These are phyloP conservation scores for Stygiomarasmius scandens DNA, from an alignment of 1,284 basidiomycete species.

Conservation along the genomic window DNA sequence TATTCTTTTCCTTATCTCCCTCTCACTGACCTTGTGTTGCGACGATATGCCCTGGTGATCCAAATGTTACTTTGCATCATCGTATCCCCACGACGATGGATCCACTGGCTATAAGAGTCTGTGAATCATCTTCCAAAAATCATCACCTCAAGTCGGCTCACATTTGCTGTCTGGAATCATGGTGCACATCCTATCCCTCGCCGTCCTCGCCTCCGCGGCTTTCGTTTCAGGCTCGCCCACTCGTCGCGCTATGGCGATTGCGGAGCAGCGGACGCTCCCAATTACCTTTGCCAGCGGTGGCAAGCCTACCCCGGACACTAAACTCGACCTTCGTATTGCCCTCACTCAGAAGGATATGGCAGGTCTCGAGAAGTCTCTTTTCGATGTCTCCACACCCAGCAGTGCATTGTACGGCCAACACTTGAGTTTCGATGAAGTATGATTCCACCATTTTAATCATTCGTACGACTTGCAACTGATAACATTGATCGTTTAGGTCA, in stretches of 20 bases:
- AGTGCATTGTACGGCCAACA: conserved; percentile 33
- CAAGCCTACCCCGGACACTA: conserved; percentile 8
- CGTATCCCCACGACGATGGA: neutral
- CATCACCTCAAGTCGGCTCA: neutral
- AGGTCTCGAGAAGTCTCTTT: conserved; percentile 37
- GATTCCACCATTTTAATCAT: neutral
- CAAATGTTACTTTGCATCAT: neutral
- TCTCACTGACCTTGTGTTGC: neutral
- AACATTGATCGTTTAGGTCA: conserved; percentile 29
- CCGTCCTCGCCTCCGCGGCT: conserved; percentile 1
- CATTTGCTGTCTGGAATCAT: conserved; percentile 9
- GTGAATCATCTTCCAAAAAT: neutral
- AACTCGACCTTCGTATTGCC: conserved; percentile 16
- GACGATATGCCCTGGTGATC: neutral
- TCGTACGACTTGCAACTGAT: neutral
- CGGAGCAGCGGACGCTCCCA: conserved; percentile 12
- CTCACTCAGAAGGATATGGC: conserved; percentile 25
- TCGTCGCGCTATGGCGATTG: conserved; percentile 14
- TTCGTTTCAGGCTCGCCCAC: conserved; percentile 2
- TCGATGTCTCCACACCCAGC: conserved; percentile 31
- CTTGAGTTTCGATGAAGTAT: conserved; percentile 32
- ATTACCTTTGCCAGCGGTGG: conserved; percentile 13
- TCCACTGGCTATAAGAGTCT: neutral
- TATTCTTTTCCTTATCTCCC: neutral
- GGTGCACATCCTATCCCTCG: conserved; percentile 10